Evolutionary conservation across 2,329 filamentous ascomycete species (phyloP).

Genomic region (Leptographium galeiforme): DNA sequence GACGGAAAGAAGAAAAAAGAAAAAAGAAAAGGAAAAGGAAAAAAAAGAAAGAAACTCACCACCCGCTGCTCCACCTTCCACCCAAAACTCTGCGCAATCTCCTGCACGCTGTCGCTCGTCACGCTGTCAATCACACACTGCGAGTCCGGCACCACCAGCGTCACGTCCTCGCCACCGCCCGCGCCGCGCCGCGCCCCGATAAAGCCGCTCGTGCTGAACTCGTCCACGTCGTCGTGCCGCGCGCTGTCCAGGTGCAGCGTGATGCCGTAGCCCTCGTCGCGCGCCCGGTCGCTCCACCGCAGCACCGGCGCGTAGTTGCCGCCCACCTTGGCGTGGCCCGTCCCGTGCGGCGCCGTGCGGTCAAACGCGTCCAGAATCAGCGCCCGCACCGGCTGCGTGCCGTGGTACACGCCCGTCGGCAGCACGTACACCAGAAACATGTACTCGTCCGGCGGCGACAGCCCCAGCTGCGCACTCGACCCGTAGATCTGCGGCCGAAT

Average conservation of each 20-base stretch:
- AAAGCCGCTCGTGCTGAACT: conserved; percentile 92
- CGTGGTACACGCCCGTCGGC: conserved; percentile 90
- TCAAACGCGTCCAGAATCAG: conserved; percentile 89
- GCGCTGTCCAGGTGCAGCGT: conserved; percentile 86
- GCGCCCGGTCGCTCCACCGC: conserved; percentile 71
- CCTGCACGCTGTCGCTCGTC: conserved; percentile 64
- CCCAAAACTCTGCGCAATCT: conserved; percentile 64
- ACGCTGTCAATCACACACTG: conserved; percentile 79
- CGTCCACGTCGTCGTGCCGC: conserved; percentile 74
- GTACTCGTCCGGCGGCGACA: conserved; percentile 83
- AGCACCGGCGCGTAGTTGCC: conserved; percentile 94
- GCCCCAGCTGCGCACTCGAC: conserved; percentile 70
- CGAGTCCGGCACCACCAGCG: conserved; percentile 76
- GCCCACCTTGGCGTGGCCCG: conserved; percentile 83
- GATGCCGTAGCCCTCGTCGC: conserved; percentile 74
- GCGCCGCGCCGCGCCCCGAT: conserved; percentile 53
- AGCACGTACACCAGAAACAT: conserved; percentile 82
- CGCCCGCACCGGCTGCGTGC: conserved; percentile 72
- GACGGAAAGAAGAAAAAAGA: too few species aligned
- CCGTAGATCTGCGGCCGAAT: conserved; percentile 83
- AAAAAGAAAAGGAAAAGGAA: neutral
- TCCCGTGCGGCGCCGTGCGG: conserved; percentile 80
- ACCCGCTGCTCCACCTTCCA: conserved; percentile 71
- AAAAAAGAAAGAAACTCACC: conserved; percentile 27
- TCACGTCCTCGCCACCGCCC: conserved; percentile 41